phyloP scores from a whole-genome alignment of 164 flowering plant genomes.

The Warburgia ugandensis region DNA sequence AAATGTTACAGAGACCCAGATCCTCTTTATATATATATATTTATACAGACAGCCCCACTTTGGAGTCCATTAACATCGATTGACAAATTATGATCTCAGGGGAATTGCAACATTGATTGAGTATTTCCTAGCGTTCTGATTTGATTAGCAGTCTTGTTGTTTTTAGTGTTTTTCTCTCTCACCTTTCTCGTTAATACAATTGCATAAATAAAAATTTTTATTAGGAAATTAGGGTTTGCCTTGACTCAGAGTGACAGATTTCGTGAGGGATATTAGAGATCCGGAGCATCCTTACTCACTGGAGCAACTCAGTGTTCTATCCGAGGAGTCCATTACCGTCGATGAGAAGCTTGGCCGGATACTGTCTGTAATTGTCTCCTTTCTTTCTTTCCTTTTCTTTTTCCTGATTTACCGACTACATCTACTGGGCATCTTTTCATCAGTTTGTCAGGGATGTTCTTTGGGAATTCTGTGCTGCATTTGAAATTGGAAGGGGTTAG shows the following conservation, averaged over 20 bases:
- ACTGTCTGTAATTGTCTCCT: slow-evolving; percentile 30
- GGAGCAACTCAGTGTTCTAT: slow-evolving; percentile 66
- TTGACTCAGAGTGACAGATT: slow-evolving; percentile 42
- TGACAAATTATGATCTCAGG: background rate
- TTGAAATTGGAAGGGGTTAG: no score
- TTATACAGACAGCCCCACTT: background rate
- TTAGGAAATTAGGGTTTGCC: slow-evolving; percentile 12
- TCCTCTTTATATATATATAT: background rate
- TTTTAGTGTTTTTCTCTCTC: background rate
- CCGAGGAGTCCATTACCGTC: slow-evolving; percentile 65
- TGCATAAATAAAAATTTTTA: background rate
- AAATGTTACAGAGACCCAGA: no score
- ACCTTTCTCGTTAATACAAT: background rate
- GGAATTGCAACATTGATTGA: background rate
- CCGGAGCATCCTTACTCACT: slow-evolving; percentile 79
- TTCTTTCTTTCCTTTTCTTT: background rate
- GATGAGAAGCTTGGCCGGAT: slow-evolving; percentile 74
- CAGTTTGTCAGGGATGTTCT: no score
- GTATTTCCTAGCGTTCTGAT: background rate
- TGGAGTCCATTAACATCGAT: background rate
- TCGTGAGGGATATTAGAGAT: slow-evolving; percentile 77
- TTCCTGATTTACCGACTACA: background rate
- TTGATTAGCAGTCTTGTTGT: background rate
- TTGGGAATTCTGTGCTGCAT: no score
- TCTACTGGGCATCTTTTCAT: background rate